Evolutionary conservation across 2,329 filamentous ascomycete species (phyloP).

Genomic region (Clonostachys rhizophaga): DNA sequence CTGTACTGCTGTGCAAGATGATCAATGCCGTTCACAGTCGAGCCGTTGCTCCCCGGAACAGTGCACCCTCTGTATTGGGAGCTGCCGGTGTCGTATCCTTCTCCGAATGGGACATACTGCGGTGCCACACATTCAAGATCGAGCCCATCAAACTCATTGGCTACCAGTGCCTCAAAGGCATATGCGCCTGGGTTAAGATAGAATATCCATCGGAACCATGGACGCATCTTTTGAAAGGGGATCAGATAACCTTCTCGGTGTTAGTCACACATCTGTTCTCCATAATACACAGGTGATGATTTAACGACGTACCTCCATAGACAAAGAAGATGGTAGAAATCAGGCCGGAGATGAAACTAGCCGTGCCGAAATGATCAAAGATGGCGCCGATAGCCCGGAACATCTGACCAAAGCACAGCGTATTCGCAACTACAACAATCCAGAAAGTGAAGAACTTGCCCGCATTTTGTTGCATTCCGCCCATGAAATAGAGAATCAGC

Average conservation of each 20-base stretch:
- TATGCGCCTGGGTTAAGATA: conserved; percentile 48
- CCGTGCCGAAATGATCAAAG: conserved; percentile 39
- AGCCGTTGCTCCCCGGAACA: conserved; percentile 37
- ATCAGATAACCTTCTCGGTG: conserved; percentile 49
- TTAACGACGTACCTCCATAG: conserved; percentile 17
- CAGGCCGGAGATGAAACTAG: conserved; percentile 15
- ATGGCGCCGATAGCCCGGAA: conserved; percentile 64
- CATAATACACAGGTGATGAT: neutral
- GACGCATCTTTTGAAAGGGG: conserved; percentile 36
- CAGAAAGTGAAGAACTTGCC: conserved; percentile 57
- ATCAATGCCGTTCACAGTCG: conserved; percentile 41
- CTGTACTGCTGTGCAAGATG: conserved; percentile 45
- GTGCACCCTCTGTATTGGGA: conserved; percentile 43
- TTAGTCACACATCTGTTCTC: conserved; percentile 35
- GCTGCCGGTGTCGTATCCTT: conserved; percentile 15
- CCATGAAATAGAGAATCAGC: conserved; percentile 25
- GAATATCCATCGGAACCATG: conserved; percentile 50
- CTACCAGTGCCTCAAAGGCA: conserved; percentile 57
- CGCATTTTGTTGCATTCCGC: conserved; percentile 14
- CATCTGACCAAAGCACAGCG: conserved; percentile 56
- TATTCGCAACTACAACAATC: conserved; percentile 54
- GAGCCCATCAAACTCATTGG: conserved; percentile 53
- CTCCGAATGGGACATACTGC: conserved; percentile 48
- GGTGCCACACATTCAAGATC: conserved; percentile 51
- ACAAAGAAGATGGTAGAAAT: conserved; percentile 18